Evolutionary conservation across 2,329 filamentous ascomycete species (phyloP).

Genomic region (Aspergillus vadensis): DNA sequence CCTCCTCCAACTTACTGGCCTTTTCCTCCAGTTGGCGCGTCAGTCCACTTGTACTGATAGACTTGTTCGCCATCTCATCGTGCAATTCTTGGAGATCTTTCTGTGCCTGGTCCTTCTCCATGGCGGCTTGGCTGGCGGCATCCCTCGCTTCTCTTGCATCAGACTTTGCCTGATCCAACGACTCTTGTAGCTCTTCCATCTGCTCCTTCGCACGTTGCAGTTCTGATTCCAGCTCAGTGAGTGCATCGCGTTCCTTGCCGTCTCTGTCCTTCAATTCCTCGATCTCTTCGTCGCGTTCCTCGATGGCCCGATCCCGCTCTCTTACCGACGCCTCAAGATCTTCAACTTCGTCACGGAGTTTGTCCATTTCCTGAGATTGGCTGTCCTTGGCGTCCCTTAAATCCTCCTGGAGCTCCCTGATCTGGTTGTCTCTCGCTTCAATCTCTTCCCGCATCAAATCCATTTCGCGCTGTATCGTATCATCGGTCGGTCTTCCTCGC

Average conservation of each 20-base stretch:
- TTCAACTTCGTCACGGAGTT: constrained; percentile 71
- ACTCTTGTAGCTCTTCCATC: constrained; percentile 47
- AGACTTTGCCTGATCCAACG: constrained; percentile 40
- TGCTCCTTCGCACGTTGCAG: constrained; percentile 49
- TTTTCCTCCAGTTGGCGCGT: constrained; percentile 76
- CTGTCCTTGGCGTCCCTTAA: constrained; percentile 60
- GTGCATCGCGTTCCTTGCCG: constrained; percentile 44
- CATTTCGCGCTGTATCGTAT: constrained; percentile 66
- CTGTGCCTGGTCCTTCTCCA: constrained; percentile 54
- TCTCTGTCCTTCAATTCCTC: constrained; percentile 62
- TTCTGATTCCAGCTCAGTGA: constrained; percentile 53
- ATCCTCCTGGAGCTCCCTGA: constrained; percentile 51
- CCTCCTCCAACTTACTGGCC: constrained; percentile 64
- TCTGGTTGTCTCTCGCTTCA: constrained; percentile 48
- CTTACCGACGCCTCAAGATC: constrained; percentile 75
- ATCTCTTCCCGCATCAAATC: constrained; percentile 53
- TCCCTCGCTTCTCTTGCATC: constrained; percentile 47
- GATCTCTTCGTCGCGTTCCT: constrained; percentile 73
- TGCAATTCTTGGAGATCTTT: constrained; percentile 65
- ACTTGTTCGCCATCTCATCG: constrained; percentile 78
- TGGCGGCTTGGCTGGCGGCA: constrained; percentile 52
- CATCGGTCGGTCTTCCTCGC: constrained; percentile 72
- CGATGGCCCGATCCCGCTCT: constrained; percentile 72
- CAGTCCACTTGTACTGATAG: constrained; percentile 71
- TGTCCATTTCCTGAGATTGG: constrained; percentile 61